phyloP scores from a whole-genome alignment of 495 filamentous ascomycete species.

The Neurospora discreta region DNA sequence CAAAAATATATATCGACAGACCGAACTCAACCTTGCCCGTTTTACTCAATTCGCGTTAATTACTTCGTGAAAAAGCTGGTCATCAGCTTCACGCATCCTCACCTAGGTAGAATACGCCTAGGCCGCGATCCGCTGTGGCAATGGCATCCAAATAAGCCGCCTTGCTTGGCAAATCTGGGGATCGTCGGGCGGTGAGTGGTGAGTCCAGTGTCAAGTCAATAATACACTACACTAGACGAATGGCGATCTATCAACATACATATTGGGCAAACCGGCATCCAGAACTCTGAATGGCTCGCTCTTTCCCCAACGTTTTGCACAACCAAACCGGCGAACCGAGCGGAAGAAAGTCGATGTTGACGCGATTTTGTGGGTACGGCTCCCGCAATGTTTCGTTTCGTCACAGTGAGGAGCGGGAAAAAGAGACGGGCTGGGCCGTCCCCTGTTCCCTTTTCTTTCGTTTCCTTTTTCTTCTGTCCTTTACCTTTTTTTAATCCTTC shows the following conservation, averaged over 20 bases:
- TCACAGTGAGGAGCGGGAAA: not conserved
- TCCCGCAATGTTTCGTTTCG: not conserved
- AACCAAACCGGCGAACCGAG: not conserved
- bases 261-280: not conserved
- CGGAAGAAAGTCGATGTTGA: not conserved
- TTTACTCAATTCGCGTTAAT: not conserved
- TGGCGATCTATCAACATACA: too few relatives aligned
- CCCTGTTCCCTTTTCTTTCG: not conserved
- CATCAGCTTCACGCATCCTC: not conserved
- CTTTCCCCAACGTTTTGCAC: not conserved
- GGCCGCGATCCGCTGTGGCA: not conserved
- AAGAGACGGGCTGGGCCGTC: not conserved
- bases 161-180: not conserved
- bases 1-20: not conserved
- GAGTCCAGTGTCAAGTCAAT: not conserved
- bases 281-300: not conserved
- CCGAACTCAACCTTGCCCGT: not conserved
- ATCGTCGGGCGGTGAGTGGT: not conserved
- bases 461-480: not conserved
- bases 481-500: not conserved
- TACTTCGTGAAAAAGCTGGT: not conserved
- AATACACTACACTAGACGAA: too few relatives aligned
- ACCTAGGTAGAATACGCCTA: not conserved
- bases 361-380: not conserved
- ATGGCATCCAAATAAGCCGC: not conserved